These are phyloP conservation scores for Sugiyamaella xylanicola DNA, from an alignment of 1,139 yeast species.

Conservation along the genomic window DNA sequence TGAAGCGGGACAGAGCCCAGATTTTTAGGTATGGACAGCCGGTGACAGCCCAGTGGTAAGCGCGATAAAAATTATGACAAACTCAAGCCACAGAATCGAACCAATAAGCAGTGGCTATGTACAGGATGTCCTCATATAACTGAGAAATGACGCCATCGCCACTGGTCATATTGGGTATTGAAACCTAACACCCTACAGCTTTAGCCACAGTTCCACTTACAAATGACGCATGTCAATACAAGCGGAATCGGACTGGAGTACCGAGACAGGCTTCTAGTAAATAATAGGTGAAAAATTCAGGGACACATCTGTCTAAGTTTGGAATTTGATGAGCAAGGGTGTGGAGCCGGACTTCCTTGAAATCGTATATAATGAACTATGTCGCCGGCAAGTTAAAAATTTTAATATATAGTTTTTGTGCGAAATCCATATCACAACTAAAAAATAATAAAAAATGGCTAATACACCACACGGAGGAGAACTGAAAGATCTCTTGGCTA, in stretches of 20 bases:
- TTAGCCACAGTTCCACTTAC: constrained; percentile 7
- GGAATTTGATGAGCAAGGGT: constrained; percentile 9
- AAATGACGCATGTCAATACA: background rate
- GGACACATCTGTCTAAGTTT: constrained; percentile 7
- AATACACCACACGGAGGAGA: constrained; percentile 85
- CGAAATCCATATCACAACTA: background rate
- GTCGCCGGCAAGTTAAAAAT: background rate
- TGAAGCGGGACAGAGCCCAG: background rate
- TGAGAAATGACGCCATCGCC: constrained; percentile 11
- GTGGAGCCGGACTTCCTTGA: background rate
- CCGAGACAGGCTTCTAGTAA: background rate
- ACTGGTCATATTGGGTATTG: background rate
- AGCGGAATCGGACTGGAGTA: background rate
- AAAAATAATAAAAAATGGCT: constrained; percentile 52
- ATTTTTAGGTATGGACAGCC: no score
- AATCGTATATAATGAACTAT: constrained; percentile 1
- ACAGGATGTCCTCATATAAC: background rate
- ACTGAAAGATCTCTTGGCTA: constrained; percentile 78
- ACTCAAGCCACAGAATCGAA: constrained; percentile 8
- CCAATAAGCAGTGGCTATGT: constrained; percentile 1
- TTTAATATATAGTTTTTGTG: background rate
- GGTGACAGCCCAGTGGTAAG: background rate
- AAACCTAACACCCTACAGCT: background rate
- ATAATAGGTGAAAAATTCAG: constrained; percentile 12
- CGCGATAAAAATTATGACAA: background rate